A percentile compares a stretch with the other conserved stretches of the same genome.
Evolutionary conservation across 2,329 filamentous ascomycete species (phyloP).

Genomic region (Alternaria consortialis): DNA sequence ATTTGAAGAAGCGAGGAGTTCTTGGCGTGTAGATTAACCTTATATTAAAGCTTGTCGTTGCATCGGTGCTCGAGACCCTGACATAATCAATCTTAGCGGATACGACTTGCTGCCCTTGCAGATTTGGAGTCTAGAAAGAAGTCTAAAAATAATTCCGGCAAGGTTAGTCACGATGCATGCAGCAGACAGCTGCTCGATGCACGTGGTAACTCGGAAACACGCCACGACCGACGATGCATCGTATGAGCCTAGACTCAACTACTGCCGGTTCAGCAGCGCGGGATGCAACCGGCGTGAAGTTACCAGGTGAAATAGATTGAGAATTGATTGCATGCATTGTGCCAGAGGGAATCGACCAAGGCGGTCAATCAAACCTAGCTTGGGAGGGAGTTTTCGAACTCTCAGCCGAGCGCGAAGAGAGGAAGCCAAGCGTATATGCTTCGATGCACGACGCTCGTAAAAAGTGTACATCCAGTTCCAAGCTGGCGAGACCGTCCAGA

Average conservation of each 20-base stretch:
- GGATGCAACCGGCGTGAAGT: conserved; percentile 32
- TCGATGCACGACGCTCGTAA: not conserved
- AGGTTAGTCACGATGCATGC: conserved; percentile 24
- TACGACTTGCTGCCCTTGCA: conserved; percentile 42
- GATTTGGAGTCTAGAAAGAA: conserved; percentile 27
- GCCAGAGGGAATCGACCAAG: conserved; percentile 29
- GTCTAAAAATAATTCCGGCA: conserved; percentile 43
- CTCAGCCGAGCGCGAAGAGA: not conserved
- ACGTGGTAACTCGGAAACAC: conserved; percentile 19
- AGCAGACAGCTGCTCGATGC: conserved; percentile 15
- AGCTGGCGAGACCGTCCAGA: not conserved
- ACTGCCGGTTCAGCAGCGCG: conserved; percentile 25
- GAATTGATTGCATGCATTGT: conserved; percentile 44
- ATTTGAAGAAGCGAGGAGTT: conserved; percentile 46
- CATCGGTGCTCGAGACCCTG: conserved; percentile 33
- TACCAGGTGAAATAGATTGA: conserved; percentile 41
- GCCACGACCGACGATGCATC: conserved; percentile 17
- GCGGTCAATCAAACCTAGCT: conserved; percentile 16
- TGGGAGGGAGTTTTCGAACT: not conserved
- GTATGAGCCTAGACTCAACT: conserved; percentile 38
- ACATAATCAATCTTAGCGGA: conserved; percentile 40
- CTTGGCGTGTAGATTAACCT: conserved; percentile 52
- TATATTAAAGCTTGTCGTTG: conserved; percentile 53
- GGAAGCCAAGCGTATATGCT: not conserved
- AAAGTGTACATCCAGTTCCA: not conserved